phyloP scores from a whole-genome alignment of 2,329 filamentous ascomycete species.

The Fusarium piperis region DNA sequence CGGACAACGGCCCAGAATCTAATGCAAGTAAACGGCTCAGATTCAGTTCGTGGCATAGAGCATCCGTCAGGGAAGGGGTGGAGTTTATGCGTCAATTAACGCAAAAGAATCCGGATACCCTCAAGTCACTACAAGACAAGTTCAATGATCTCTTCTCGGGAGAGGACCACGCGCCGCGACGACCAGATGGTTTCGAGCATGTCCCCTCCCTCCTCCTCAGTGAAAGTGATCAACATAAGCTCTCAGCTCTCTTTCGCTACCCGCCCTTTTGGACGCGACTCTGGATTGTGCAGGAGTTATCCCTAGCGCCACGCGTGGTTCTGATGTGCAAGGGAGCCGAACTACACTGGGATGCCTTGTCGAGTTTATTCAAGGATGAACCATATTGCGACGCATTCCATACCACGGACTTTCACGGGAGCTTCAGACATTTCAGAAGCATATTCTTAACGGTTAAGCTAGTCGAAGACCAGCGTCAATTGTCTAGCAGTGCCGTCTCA shows the following conservation, averaged over 20 bases:
- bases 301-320: neutral
- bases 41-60: neutral
- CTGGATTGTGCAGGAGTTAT: constrained; percentile 29
- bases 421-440: neutral
- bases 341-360: constrained; percentile 1
- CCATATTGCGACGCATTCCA: constrained; percentile 26
- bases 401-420: neutral
- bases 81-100: neutral
- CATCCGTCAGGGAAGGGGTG: neutral
- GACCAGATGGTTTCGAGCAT: neutral
- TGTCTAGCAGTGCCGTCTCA: neutral
- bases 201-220: neutral
- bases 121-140: neutral
- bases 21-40: neutral
- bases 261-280: constrained; percentile 3
- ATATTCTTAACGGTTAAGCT: constrained; percentile 1
- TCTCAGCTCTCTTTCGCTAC: neutral
- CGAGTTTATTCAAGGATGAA: constrained; percentile 10
- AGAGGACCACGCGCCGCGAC: neutral
- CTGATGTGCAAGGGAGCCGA: constrained; percentile 3
- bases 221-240: fast-evolving
- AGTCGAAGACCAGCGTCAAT: constrained; percentile 21
- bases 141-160: neutral
- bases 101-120: neutral
- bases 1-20: neutral